Base-by-base conservation (phyloP, 2,329 filamentous ascomycete species). In the Pseudopyricularia cyperi region DNA sequence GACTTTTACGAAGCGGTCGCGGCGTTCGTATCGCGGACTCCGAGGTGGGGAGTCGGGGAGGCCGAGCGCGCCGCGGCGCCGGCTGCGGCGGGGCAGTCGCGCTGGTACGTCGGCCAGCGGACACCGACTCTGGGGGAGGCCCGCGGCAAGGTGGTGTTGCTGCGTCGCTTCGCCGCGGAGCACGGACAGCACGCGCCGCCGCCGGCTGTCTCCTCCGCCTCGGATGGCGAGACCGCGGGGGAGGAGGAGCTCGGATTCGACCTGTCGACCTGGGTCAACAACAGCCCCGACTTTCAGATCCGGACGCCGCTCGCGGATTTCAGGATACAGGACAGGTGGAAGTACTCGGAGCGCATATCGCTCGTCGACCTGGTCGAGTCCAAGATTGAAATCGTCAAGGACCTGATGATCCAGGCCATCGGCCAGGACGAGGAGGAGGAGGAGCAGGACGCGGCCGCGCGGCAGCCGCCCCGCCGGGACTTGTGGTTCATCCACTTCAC, bases 91-190 rank as follows among this genome's bases (percentile, higher is more conserved):
- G 50, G 28, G 17, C 58, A 62, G 1, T 67, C 70, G 56, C 69
- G 71, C 44, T 88, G 84, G 84, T 79, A 77, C 65, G 79, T 77
- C 0, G 71, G 73, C 7, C 72, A 76, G 8, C 69, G 70, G 48
- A 76, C 85, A 30, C 82, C 82, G 0, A 76, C 69, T 0, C 71
- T 88, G 2, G 78, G 79, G 53, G 72, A 80, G 53, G 80, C 73
- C 2, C 75, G 84, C 51, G 82, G 83, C 12, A 85, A 84, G 59
- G 77, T 84, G 50, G 75, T 87, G 6, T 73, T 88, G 4, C 63
- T 88, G 44, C 76, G 84, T 11, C 78, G 84, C 33, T 88, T 60
- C 54, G 51, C 51, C 3, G 58, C 84, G 19, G 39, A 44, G 17
- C 4, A 14, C 7, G 39, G 39, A 22, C 39, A 44, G 22, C 2